phyloP scores from a whole-genome alignment of 2,329 filamentous ascomycete genomes.

The Ceratocystis diversiconidia region DNA sequence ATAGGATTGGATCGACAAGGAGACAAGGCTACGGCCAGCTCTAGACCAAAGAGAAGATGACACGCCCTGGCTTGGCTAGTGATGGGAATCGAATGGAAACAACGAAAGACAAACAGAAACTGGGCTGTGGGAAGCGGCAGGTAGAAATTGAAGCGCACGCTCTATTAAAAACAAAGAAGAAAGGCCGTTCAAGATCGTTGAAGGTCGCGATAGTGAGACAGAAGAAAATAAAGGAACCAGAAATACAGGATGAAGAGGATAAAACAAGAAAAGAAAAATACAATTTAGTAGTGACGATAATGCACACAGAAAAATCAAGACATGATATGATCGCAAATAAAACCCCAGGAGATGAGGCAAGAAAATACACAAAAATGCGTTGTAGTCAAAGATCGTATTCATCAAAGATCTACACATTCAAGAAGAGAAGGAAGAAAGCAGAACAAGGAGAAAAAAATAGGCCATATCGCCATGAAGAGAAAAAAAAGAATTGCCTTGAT shows the following conservation, averaged over 20 bases:
- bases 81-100: too few species aligned
- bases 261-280: background rate
- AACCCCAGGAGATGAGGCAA: background rate
- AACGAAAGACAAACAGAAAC: background rate
- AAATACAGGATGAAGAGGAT: background rate
- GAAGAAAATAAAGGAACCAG: slow-evolving; percentile 3
- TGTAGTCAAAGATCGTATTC: background rate
- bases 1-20: background rate
- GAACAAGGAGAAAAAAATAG: background rate
- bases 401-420: background rate
- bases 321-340: background rate
- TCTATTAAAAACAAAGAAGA: background rate
- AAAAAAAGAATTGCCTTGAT: background rate
- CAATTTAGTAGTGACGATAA: background rate
- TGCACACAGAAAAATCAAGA: slow-evolving; percentile 3
- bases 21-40: background rate
- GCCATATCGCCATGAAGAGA: background rate
- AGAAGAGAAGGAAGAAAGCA: background rate
- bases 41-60: background rate
- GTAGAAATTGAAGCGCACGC: background rate
- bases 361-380: background rate
- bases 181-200: background rate
- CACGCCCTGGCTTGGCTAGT: background rate
- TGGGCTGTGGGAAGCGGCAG: background rate
- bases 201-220: background rate